Conservation (phyloP, 139 green algal species). For the Coelastrella sp. region DNA sequence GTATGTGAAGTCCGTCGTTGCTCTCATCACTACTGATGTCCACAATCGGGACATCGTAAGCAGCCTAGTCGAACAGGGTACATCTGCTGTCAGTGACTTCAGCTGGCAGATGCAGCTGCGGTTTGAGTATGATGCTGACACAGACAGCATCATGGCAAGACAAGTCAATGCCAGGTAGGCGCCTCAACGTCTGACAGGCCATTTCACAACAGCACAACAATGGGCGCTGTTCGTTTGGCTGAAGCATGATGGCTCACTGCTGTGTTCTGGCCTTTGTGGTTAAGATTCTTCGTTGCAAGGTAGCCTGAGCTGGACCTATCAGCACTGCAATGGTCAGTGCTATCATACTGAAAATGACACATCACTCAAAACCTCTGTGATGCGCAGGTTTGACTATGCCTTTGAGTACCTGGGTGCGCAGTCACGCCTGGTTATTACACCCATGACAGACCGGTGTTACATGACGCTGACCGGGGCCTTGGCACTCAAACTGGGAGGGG, state of each 20-base stretch:
- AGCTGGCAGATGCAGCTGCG: conserved; percentile 89
- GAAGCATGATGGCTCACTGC: too few species aligned
- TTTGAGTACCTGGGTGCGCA: conserved; percentile 90
- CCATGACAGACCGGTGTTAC: conserved; percentile 90
- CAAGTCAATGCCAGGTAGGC: conserved; percentile 57
- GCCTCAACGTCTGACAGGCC: not conserved
- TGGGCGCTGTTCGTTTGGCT: too few species aligned
- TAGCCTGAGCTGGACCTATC: too few species aligned
- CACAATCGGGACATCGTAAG: conserved; percentile 84
- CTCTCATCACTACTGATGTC: conserved; percentile 92
- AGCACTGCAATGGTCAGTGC: too few species aligned
- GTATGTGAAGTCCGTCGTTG: conserved; percentile 53
- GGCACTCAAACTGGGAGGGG: conserved; percentile 82
- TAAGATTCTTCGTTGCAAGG: too few species aligned
- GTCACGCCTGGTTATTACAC: conserved; percentile 83
- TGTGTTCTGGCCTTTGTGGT: too few species aligned
- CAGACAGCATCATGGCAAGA: conserved; percentile 67
- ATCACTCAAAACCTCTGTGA: not conserved
- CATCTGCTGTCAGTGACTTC: conserved; percentile 77
- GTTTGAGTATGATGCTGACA: conserved; percentile 75
- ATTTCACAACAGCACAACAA: too few species aligned
- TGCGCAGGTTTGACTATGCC: conserved; percentile 73
- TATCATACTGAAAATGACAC: too few species aligned
- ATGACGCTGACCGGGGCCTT: conserved; percentile 86
- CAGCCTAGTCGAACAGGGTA: conserved; percentile 60